Evolutionary conservation across 139 green algal genomes (phyloP).

Genomic region (Dunaliella primolecta): DNA sequence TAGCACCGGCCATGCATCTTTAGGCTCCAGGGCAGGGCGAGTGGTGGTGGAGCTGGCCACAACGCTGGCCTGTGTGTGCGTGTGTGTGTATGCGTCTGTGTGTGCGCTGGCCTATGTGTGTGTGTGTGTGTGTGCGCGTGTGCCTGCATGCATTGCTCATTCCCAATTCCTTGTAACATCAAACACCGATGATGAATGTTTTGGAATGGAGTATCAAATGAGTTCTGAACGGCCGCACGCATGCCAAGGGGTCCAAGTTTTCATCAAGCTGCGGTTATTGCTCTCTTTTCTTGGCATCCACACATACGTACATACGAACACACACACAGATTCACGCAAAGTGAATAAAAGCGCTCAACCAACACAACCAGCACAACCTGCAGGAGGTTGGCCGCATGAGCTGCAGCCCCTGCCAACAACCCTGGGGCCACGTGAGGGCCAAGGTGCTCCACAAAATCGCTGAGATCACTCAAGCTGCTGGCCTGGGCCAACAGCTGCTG

Average conservation of each 20-base stretch:
- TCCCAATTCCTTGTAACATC: too few species aligned
- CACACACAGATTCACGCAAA: too few species aligned
- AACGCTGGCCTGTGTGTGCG: not conserved
- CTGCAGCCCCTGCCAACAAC: not conserved
- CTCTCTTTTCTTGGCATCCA: too few species aligned
- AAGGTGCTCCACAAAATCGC: not conserved
- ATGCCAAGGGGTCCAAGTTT: too few species aligned
- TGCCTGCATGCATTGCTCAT: conserved; percentile 2
- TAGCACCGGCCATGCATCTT: not conserved
- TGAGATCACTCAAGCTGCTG: not conserved
- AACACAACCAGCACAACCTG: too few species aligned
- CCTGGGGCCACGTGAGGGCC: not conserved
- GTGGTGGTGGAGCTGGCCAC: not conserved
- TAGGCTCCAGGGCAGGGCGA: not conserved
- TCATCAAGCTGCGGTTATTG: too few species aligned
- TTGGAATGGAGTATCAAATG: too few species aligned
- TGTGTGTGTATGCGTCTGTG: not conserved
- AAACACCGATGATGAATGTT: too few species aligned
- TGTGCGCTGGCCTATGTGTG: not conserved
- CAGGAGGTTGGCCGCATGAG: not conserved
- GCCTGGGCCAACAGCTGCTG: not conserved
- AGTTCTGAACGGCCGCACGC: too few species aligned
- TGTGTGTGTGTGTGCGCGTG: not conserved
- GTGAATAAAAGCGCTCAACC: too few species aligned
- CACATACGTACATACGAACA: not conserved